A percentile compares a stretch with the other conserved stretches of the same genome.
Conservation (phyloP, 371 early-diverging fungal genomes). For the Batkoa obscura region DNA sequence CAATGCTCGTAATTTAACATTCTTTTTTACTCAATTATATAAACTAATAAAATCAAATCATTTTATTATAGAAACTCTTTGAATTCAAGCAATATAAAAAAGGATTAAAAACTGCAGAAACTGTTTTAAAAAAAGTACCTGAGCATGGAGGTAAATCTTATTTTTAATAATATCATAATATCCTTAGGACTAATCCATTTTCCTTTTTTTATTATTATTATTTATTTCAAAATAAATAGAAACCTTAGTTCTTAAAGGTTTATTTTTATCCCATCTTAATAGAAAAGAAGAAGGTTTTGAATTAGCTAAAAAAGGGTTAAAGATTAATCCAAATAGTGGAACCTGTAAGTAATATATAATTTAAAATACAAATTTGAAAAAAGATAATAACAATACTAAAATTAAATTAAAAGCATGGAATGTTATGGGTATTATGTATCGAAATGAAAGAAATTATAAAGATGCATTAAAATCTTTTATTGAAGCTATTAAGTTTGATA, state of each 20-base stretch:
- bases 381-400: background rate
- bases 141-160: conserved; percentile 65
- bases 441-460: conserved; percentile 80
- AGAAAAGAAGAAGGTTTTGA: conserved; percentile 84
- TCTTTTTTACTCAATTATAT: background rate
- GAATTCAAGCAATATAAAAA: conserved; percentile 90
- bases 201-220: background rate
- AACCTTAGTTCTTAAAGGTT: conserved; percentile 84
- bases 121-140: conserved; percentile 80
- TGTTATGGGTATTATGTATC: conserved; percentile 78
- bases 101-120: conserved; percentile 75
- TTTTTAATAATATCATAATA: background rate
- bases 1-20: conserved; percentile 33
- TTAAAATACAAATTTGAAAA: background rate
- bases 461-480: conserved; percentile 85
- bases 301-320: conserved; percentile 66
- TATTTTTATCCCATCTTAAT: conserved; percentile 71
- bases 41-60: background rate
- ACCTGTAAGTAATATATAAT: conserved; percentile 34
- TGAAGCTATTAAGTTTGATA: conserved; percentile 73
- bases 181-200: too few relatives aligned
- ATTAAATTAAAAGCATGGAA: conserved; percentile 63
- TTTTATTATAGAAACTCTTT: conserved; percentile 54
- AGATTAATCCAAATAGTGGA: conserved; percentile 57
- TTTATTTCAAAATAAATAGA: conserved; percentile 24